Evolutionary conservation across 768 basidiomycete genomes (phyloP), one percentile per base, ranked within the genome.

Genomic region (Kwoniella sp.): DNA sequence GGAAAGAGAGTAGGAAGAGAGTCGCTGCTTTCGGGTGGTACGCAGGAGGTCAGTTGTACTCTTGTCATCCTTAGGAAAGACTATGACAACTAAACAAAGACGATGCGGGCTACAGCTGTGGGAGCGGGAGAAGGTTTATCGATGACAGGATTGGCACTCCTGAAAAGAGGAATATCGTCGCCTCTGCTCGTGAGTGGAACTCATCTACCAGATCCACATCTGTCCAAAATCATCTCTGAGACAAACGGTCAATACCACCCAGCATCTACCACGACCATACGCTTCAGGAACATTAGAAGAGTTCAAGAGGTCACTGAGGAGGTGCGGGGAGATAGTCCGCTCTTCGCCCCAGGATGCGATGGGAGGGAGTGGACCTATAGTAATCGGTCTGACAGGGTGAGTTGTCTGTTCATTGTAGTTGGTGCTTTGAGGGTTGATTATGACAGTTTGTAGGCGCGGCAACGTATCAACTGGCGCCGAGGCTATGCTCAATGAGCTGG

Each of bases 21-120:
- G 89, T 88, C 0, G 90, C 93, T 19, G 92, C 88, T 0, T 95
- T 96, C 81, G 93, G 92, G 0, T 92, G 88, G 87, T 91, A 88
- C 70, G 93, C 93, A 0, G 93, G 93, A 79, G 89, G 90, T 91
- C 40, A 44, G 40, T 44, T n/a, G n/a, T n/a, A n/a, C n/a, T n/a
- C n/a, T n/a, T n/a, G n/a, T n/a, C n/a, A n/a, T n/a, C n/a, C n/a
- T n/a, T n/a, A n/a, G n/a, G n/a, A n/a, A n/a, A n/a, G n/a, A n/a
- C n/a, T n/a, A n/a, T n/a, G n/a, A n/a, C n/a, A n/a, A n/a, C n/a
- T n/a, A n/a, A n/a, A 15, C 30, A 27, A 21, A 49, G 51, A 57
- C 58, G 30, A 64, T 56, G 50, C 33, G 25, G 21, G 10, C 21
- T 44, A 29, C 27, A 92, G 91, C 90, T 62, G 90, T 90, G 12